Evolutionary conservation across 1,284 basidiomycete genomes (phyloP).

Genomic region (Heliocybe sulcata): DNA sequence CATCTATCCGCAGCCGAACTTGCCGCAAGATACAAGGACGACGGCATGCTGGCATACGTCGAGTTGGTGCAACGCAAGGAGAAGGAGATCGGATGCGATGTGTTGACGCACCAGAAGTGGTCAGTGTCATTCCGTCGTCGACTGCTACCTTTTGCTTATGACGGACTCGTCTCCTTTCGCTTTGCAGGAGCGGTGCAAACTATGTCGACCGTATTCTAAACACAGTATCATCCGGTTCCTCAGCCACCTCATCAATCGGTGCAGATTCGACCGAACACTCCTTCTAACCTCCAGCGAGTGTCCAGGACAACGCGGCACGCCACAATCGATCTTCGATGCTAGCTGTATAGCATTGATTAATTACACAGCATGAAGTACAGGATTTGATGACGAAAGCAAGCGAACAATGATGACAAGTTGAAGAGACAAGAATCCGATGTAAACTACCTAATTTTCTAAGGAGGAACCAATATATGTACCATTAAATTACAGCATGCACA

Average conservation of each 20-base stretch:
- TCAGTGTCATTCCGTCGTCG: conserved; percentile 19
- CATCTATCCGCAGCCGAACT: conserved; percentile 53
- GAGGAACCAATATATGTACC: not conserved
- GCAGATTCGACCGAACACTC: conserved; percentile 82
- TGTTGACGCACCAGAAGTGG: conserved; percentile 91
- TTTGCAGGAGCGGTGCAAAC: conserved; percentile 72
- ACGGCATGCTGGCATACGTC: conserved; percentile 87
- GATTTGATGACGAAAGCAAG: not conserved
- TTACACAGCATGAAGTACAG: not conserved
- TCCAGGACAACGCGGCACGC: not conserved
- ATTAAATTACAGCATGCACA: not conserved
- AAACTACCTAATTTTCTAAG: not conserved
- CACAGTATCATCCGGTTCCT: conserved; percentile 76
- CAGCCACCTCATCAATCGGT: conserved; percentile 74
- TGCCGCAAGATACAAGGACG: conserved; percentile 67
- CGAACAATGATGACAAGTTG: not conserved
- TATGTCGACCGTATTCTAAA: conserved; percentile 79
- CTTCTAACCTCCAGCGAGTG: conserved; percentile 35
- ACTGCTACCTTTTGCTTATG: not conserved
- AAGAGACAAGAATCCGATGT: not conserved
- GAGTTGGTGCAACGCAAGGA: conserved; percentile 83
- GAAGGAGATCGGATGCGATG: conserved; percentile 87
- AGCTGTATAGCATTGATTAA: not conserved
- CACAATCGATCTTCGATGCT: not conserved
- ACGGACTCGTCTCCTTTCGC: not conserved